Percentiles rank a stretch among this genome's conserved stretches.
These are phyloP conservation scores for Macrophomina pseudophaseolina DNA, from an alignment of 2,329 filamentous ascomycete species.

Conservation along the genomic window DNA sequence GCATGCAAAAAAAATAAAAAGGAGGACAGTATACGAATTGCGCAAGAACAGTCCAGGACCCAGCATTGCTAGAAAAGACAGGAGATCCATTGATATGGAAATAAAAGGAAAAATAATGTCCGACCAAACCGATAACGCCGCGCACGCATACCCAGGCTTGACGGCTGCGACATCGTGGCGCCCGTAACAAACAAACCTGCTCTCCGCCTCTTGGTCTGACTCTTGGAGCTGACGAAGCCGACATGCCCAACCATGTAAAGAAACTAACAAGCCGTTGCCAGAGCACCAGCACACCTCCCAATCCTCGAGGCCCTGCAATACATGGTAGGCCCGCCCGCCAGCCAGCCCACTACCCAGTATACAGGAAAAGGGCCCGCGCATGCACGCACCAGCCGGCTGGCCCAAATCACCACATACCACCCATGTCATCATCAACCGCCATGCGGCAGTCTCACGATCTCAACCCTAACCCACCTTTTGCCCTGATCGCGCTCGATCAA, in stretches of 20 bases:
- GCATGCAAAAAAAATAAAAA: neutral
- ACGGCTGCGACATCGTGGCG: neutral
- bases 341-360: neutral
- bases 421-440: constrained; percentile 5
- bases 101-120: constrained; percentile 5
- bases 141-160: neutral
- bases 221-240: neutral
- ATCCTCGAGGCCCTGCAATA: constrained; percentile 4
- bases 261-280: neutral
- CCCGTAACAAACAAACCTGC: neutral
- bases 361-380: neutral
- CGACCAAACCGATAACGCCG: constrained; percentile 10
- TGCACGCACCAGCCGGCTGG: neutral
- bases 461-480: constrained; percentile 24
- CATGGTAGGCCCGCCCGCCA: neutral
- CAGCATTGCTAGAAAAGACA: constrained; percentile 10
- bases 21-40: constrained; percentile 7
- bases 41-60: neutral
- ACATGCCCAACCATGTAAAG: neutral
- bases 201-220: neutral
- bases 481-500: neutral
- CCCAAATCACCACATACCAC: neutral
- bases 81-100: neutral
- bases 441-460: constrained; percentile 23
- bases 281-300: neutral